A percentile compares a stretch with the other conserved stretches of the same genome.
These are phyloP conservation scores for Pulveroboletus ravenelii DNA, from an alignment of 768 basidiomycete species.

Conservation along the genomic window DNA sequence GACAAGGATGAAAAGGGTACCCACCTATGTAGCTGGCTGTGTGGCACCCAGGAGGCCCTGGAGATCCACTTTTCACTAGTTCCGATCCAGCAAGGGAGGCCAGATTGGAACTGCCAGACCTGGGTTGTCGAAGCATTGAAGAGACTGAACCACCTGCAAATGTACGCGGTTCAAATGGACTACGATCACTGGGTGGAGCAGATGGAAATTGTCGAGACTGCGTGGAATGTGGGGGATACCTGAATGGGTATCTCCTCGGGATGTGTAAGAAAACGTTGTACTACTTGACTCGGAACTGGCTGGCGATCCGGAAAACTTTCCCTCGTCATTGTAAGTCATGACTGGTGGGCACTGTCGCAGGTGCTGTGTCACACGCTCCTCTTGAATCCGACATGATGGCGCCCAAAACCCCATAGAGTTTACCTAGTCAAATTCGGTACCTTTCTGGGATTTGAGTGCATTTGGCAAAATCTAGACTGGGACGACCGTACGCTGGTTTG, in stretches of 20 bases:
- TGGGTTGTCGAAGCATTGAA: slow-evolving; percentile 18
- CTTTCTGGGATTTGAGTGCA: too few relatives aligned
- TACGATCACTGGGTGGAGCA: slow-evolving; percentile 7
- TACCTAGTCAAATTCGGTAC: too few relatives aligned
- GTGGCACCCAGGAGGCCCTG: slow-evolving; percentile 3
- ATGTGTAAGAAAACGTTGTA: neutral
- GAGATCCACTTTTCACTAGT: slow-evolving; percentile 12
- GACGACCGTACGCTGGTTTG: too few relatives aligned
- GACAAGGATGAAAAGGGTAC: slow-evolving; percentile 8
- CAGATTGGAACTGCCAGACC: slow-evolving; percentile 18
- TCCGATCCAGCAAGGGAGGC: slow-evolving; percentile 5
- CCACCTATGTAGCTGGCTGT: slow-evolving; percentile 12
- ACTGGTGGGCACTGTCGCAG: too few relatives aligned
- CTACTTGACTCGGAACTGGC: neutral
- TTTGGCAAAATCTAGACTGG: too few relatives aligned
- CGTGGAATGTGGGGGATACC: slow-evolving; percentile 16
- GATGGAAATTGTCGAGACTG: slow-evolving; percentile 13
- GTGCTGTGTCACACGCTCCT: too few relatives aligned
- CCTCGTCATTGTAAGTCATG: too few relatives aligned
- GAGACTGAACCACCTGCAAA: slow-evolving; percentile 9
- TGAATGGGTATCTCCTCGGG: neutral
- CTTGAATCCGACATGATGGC: too few relatives aligned
- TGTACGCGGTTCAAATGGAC: slow-evolving; percentile 17
- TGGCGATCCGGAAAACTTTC: too few relatives aligned
- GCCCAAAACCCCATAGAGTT: too few relatives aligned